Evolutionary conservation across 169 alveolate species (phyloP), one percentile per base, ranked within the genome.

Genomic region (Fabrea salina): DNA sequence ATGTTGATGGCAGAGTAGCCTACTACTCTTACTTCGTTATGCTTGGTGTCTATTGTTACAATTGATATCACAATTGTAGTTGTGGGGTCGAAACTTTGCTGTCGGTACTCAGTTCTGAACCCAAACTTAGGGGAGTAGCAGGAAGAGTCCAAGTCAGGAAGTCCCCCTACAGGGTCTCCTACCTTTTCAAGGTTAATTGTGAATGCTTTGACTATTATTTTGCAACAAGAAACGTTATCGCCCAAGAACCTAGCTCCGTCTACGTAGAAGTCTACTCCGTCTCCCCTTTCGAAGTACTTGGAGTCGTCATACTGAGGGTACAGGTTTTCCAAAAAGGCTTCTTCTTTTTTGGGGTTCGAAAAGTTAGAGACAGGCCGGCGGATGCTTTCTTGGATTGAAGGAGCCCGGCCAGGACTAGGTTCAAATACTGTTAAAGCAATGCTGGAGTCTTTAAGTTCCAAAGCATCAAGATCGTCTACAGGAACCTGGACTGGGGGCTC

Each of bases 211-310:
- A 86, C 30, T 16, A 71, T 19, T 32, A 72, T 39, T 71, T 82
- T 86, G 5, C 87, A 59, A 6, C 82, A 84, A 13, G 91, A 68
- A 22, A 80, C 78, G 74, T 82, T 82, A 43, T 86, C 91, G 5
- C 89, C 89, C 16, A 86, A 64, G 37, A 82, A 86, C 53, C 91
- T 68, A 1, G 85, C 82, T 4, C 50, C 75, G 57, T 86, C 91
- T 7, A 86, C 80, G 43, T 86, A 86, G 44, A 86, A 82, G 35
- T 86, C 91, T 3, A 86, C 56, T 27, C 91, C 91, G 47, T 77
- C 84, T 1, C 80, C 80, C 27, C 35, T 72, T 72, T 51, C 80
- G 4, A 32, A 72, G 49, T 25, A 72, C 16, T 25, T 50, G 27
- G 70, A 13, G 33, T 72, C 80, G 8, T 72, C 80, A 35, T 16